A percentile compares a stretch with the other conserved stretches of the same genome.
Conservation (phyloP, 306 rosid species). For the Myrica gale region DNA sequence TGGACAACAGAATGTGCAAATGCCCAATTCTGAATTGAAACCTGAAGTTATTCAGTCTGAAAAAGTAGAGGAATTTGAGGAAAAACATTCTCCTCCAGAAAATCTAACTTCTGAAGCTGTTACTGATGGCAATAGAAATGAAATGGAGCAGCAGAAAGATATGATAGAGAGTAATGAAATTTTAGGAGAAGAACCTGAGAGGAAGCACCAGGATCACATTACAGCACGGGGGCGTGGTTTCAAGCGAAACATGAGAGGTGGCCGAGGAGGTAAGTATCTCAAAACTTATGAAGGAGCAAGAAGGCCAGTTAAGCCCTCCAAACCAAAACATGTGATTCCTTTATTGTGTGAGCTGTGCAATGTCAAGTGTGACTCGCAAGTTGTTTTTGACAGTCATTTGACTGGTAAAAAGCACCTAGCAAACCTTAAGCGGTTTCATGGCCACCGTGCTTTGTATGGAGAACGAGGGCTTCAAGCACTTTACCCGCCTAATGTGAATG, state of each 20-base stretch:
- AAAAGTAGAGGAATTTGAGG: slow-evolving; percentile 43
- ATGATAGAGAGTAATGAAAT: slow-evolving; percentile 39
- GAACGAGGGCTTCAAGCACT: slow-evolving; percentile 51
- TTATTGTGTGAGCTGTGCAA: slow-evolving; percentile 70
- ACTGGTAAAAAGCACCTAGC: slow-evolving; percentile 62
- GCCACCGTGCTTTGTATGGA: slow-evolving; percentile 43
- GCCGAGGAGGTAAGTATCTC: slow-evolving; percentile 47
- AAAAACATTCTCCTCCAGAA: slow-evolving; percentile 32
- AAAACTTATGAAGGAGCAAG: slow-evolving; percentile 56
- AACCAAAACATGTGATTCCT: slow-evolving; percentile 40
- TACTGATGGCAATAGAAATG: slow-evolving; percentile 41
- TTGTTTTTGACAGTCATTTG: slow-evolving; percentile 69
- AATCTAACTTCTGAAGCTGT: slow-evolving; percentile 36
- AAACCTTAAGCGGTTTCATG: slow-evolving; percentile 50
- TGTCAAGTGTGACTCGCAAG: slow-evolving; percentile 73
- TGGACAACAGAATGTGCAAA: slow-evolving; percentile 43
- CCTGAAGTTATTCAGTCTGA: slow-evolving; percentile 42
- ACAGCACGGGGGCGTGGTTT: slow-evolving; percentile 51
- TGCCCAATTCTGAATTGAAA: slow-evolving; percentile 49
- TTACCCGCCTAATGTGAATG: slow-evolving; percentile 40
- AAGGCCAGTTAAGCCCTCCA: slow-evolving; percentile 45
- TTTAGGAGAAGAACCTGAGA: slow-evolving; percentile 37
- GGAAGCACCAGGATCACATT: slow-evolving; percentile 31
- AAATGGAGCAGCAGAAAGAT: slow-evolving; percentile 41
- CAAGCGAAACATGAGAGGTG: slow-evolving; percentile 69